Conservation (phyloP, 2,329 filamentous ascomycete genomes). For the Botrytis deweyae region DNA sequence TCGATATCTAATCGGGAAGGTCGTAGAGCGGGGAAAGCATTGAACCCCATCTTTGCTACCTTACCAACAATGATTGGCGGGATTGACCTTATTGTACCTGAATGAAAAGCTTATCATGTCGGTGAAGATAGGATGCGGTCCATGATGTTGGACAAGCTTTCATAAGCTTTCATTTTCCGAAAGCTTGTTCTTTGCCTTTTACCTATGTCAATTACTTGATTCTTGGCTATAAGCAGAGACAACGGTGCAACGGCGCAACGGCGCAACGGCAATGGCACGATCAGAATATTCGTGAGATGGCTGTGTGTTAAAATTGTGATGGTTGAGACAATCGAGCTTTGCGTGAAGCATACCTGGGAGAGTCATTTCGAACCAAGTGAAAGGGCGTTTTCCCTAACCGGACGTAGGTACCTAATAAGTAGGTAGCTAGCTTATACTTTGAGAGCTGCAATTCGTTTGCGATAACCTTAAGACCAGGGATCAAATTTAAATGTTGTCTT, state of each 20-base stretch:
- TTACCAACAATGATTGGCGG: not conserved
- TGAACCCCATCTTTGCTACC: not conserved
- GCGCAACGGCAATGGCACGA: not conserved
- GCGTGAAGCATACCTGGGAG: not conserved
- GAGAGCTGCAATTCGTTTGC: not conserved
- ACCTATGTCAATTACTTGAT: not conserved
- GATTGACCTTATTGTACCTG: not conserved
- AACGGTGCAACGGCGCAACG: not conserved
- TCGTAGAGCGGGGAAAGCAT: not conserved
- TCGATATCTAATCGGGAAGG: conserved; percentile 15
- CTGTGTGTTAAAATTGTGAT: not conserved
- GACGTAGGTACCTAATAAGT: not conserved
- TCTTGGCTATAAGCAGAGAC: not conserved
- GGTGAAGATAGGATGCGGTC: not conserved
- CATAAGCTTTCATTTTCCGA: not conserved
- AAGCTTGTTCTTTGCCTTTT: not conserved
- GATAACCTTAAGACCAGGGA: not conserved
- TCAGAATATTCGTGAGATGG: not conserved
- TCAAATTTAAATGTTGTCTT: not conserved
- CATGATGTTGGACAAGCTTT: not conserved
- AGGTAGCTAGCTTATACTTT: not conserved
- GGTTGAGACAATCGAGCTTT: not conserved
- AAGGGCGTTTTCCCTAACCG: not conserved
- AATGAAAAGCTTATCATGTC: conserved; percentile 14
- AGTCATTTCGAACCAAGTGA: not conserved